Percentiles rank a stretch among this genome's conserved stretches.
These are phyloP conservation scores for Fusarium sp. DNA, from an alignment of 2,329 filamentous ascomycete genomes.

Conservation along the genomic window DNA sequence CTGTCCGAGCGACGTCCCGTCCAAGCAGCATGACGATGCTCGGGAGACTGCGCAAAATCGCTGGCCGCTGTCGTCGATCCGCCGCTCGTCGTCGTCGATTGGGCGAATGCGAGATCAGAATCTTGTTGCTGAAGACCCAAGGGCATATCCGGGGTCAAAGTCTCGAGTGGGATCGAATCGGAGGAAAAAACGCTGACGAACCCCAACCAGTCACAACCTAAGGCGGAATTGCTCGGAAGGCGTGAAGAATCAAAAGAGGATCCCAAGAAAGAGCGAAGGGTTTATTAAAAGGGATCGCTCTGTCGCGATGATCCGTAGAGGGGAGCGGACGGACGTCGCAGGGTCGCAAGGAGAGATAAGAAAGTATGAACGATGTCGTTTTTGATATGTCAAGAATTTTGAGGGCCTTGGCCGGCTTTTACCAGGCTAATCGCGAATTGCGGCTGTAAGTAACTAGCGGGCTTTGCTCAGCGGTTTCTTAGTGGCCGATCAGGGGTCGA, in stretches of 20 bases:
- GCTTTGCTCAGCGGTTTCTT: constrained; percentile 22
- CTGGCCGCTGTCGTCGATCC: constrained; percentile 35
- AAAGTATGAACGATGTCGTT: constrained; percentile 29
- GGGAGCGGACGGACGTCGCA: constrained; percentile 26
- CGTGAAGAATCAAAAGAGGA: constrained; percentile 16
- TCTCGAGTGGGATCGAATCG: constrained; percentile 5
- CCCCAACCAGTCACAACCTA: constrained; percentile 25
- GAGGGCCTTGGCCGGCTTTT: constrained; percentile 19
- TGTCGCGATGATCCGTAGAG: constrained; percentile 3
- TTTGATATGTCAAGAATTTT: constrained; percentile 41
- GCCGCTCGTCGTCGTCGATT: constrained; percentile 29
- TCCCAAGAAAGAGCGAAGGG: constrained; percentile 15
- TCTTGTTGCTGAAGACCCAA: constrained; percentile 43
- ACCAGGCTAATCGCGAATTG: constrained; percentile 30
- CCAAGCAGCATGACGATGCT: constrained; percentile 51
- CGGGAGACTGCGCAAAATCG: constrained; percentile 39
- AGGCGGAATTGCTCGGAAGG: constrained; percentile 22
- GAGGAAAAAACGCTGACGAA: constrained; percentile 8
- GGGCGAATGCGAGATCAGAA: constrained; percentile 40
- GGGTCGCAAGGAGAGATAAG: constrained; percentile 30
- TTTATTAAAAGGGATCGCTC: constrained; percentile 19
- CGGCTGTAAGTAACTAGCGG: constrained; percentile 30
- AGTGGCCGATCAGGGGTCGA: constrained; percentile 24
- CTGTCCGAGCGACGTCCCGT: constrained; percentile 43
- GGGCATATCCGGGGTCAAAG: constrained; percentile 40